These are phyloP conservation scores for Populus trichocarpa DNA, from an alignment of 441 rosid species.

Conservation along the genomic window DNA sequence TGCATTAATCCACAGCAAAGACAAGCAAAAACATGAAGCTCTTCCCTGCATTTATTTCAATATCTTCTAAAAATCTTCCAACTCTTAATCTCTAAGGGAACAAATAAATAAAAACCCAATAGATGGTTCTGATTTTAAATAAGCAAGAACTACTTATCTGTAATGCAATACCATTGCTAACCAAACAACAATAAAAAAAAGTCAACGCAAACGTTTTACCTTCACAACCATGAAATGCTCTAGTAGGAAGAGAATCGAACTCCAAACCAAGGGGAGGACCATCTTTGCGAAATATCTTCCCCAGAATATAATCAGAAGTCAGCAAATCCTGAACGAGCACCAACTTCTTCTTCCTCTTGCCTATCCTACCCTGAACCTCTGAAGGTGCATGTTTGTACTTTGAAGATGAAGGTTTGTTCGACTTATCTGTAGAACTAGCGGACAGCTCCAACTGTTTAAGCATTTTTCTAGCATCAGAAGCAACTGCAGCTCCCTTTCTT, in stretches of 20 bases:
- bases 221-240: slow-evolving; percentile 24
- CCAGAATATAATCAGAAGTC: slow-evolving; percentile 55
- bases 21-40: neutral
- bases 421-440: slow-evolving; percentile 5
- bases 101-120: neutral
- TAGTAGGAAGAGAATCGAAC: slow-evolving; percentile 58
- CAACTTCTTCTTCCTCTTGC: slow-evolving; percentile 21
- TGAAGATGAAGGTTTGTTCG: slow-evolving; percentile 22
- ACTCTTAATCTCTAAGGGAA: neutral
- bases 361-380: slow-evolving; percentile 18
- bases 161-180: neutral
- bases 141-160: neutral
- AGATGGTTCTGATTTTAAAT: neutral
- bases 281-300: slow-evolving; percentile 78
- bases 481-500: slow-evolving; percentile 21
- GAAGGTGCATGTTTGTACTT: slow-evolving; percentile 20
- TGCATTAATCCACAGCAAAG: neutral
- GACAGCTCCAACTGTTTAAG: slow-evolving; percentile 18
- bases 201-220: slow-evolving; percentile 28
- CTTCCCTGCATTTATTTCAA: neutral
- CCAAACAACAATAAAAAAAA: neutral
- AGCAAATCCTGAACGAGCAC: slow-evolving; percentile 47
- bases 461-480: slow-evolving; percentile 16
- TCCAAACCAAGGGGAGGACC: slow-evolving; percentile 79
- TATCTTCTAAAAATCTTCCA: neutral